A percentile compares a stretch with the other conserved stretches of the same genome.
phyloP scores from a whole-genome alignment of 768 basidiomycete species.

The Pisolithus orientalis region DNA sequence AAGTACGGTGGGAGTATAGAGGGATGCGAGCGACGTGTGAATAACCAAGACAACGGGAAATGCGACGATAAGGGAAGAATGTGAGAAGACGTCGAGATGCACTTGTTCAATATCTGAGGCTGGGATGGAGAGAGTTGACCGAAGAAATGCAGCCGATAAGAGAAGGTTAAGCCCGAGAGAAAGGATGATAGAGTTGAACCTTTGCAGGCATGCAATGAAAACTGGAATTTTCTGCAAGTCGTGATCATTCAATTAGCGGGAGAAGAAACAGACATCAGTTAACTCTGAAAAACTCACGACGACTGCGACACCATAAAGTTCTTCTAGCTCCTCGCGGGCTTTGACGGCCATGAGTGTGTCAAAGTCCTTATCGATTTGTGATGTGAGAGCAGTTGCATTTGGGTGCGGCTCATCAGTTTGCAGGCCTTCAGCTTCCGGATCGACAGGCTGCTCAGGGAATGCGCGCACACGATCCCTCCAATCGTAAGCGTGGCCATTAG shows the following conservation, averaged over 20 bases:
- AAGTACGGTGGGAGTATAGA: conserved; percentile 63
- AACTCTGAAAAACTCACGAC: conserved; percentile 47
- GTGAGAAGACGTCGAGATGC: conserved; percentile 19
- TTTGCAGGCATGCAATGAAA: conserved; percentile 71
- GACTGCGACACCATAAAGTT: conserved; percentile 72
- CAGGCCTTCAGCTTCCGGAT: conserved; percentile 17
- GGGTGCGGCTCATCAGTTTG: background rate
- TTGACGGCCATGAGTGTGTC: conserved; percentile 59
- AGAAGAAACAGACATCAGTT: background rate
- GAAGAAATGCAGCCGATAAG: conserved; percentile 55
- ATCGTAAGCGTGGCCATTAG: conserved; percentile 5
- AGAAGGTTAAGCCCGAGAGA: conserved; percentile 54
- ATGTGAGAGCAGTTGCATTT: conserved; percentile 15
- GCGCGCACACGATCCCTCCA: conserved; percentile 10
- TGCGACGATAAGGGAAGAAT: conserved; percentile 33
- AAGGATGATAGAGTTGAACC: conserved; percentile 66
- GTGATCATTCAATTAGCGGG: background rate
- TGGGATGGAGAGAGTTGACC: conserved; percentile 39
- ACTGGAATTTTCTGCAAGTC: conserved; percentile 60
- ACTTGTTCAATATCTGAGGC: conserved; percentile 11
- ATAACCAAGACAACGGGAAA: conserved; percentile 39
- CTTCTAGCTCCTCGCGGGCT: conserved; percentile 69
- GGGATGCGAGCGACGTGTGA: conserved; percentile 50
- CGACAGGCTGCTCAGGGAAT: conserved; percentile 5
- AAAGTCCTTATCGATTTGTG: conserved; percentile 58